These are phyloP conservation scores for Celoporthe dispersa DNA, from an alignment of 2,329 filamentous ascomycete genomes.

Conservation along the genomic window DNA sequence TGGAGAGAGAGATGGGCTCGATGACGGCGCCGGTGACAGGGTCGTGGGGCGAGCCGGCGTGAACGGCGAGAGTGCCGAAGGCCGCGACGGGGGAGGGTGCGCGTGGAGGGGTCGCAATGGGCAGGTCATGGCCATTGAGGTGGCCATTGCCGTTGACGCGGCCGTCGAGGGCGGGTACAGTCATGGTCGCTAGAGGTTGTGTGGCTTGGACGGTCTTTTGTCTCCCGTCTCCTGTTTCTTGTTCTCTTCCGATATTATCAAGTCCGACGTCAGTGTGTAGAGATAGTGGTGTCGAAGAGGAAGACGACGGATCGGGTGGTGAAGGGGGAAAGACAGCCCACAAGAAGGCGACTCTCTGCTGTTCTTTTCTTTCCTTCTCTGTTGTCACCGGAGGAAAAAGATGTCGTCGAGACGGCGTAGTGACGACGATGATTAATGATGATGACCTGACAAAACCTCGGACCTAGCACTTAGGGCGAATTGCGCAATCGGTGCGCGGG, in stretches of 20 bases:
- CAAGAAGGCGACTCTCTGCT: background rate
- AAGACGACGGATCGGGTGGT: background rate
- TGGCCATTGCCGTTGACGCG: conserved; percentile 15
- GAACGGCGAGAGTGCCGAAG: conserved; percentile 93
- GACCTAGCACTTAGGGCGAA: conserved; percentile 20
- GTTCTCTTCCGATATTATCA: background rate
- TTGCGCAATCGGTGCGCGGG: conserved; percentile 24
- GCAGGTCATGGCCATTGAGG: conserved; percentile 35
- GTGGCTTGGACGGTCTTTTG: too few species aligned
- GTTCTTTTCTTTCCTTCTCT: background rate
- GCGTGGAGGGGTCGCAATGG: conserved; percentile 69
- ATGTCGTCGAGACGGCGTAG: background rate
- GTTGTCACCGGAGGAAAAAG: background rate
- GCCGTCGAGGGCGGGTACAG: conserved; percentile 24
- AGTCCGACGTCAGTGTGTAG: background rate
- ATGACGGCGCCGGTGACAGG: conserved; percentile 93
- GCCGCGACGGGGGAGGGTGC: conserved; percentile 74
- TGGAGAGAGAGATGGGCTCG: conserved; percentile 92
- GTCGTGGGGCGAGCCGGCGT: conserved; percentile 90
- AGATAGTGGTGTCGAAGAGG: background rate
- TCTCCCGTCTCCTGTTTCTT: background rate
- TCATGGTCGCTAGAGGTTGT: conserved; percentile 13
- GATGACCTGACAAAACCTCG: background rate
- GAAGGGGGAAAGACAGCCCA: background rate
- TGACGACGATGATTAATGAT: conserved; percentile 1